Conservation (phyloP, 1,284 basidiomycete species). For the Thecaphora thlaspeos region DNA sequence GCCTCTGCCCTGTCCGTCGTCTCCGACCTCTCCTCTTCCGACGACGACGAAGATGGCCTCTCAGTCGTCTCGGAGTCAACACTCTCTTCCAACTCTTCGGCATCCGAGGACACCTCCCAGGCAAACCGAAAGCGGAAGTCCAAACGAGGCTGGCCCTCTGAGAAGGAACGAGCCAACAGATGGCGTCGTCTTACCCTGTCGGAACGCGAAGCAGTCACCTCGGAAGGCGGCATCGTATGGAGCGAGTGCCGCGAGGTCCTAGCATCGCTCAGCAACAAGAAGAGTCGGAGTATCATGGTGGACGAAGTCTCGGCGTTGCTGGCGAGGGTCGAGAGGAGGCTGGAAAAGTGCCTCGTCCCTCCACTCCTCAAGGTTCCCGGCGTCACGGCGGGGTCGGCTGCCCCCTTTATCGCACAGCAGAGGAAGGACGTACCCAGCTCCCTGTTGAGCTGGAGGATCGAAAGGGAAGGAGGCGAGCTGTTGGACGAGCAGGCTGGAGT, state of each 20-base stretch:
- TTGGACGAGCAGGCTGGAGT: slow-evolving; percentile 8
- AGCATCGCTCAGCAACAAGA: slow-evolving; percentile 31
- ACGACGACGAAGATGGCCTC: too few species aligned
- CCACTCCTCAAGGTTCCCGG: slow-evolving; percentile 19
- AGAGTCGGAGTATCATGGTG: slow-evolving; percentile 23
- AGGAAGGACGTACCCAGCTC: slow-evolving; percentile 22
- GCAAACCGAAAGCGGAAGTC: slow-evolving; percentile 3
- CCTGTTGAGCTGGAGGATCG: slow-evolving; percentile 27
- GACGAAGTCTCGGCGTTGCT: slow-evolving; percentile 17
- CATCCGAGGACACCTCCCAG: background rate
- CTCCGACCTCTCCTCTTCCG: background rate
- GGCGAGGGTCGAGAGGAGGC: slow-evolving; percentile 22
- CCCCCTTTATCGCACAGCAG: background rate
- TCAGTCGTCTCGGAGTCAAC: background rate
- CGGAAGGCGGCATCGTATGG: slow-evolving; percentile 42
- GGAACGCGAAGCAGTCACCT: slow-evolving; percentile 33
- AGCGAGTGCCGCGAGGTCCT: slow-evolving; percentile 16
- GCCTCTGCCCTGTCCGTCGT: background rate
- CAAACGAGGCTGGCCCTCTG: slow-evolving; percentile 24
- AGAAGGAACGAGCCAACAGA: slow-evolving; percentile 17
- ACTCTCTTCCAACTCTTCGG: background rate
- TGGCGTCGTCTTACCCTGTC: slow-evolving; percentile 30
- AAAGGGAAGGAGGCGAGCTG: slow-evolving; percentile 17
- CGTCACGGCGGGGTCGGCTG: slow-evolving; percentile 1
- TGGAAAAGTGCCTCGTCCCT: slow-evolving; percentile 24